Conservation (phyloP, 1,284 basidiomycete species). For the Golubevia pallescens region DNA sequence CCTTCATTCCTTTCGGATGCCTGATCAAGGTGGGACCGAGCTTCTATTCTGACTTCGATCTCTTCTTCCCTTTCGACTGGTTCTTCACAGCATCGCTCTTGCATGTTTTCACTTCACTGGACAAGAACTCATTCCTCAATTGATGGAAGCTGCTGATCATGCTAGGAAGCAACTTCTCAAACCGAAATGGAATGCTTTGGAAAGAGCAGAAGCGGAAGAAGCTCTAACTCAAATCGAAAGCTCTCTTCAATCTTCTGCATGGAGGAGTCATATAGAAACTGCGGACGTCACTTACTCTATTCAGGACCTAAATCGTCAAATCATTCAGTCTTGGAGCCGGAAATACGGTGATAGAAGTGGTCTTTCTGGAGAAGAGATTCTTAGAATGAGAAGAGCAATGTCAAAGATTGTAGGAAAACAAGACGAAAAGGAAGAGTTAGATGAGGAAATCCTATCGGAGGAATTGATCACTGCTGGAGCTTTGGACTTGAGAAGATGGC, state of each 20-base stretch:
- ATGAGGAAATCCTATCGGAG: conserved; percentile 13
- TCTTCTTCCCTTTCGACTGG: background rate
- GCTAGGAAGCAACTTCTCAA: conserved; percentile 6
- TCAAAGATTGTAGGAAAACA: conserved; percentile 2
- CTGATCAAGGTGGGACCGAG: background rate
- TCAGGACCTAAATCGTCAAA: background rate
- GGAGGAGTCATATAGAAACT: conserved; percentile 9
- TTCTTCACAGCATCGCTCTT: conserved; percentile 8
- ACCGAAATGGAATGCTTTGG: background rate
- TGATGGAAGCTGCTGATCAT: conserved; percentile 6
- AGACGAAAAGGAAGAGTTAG: background rate
- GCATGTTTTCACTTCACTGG: conserved; percentile 31
- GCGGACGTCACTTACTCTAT: conserved; percentile 15
- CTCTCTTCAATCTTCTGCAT: conserved; percentile 5
- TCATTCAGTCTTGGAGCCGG: conserved; percentile 13
- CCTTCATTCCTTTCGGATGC: too few species aligned
- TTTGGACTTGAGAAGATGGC: background rate
- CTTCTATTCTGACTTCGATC: background rate
- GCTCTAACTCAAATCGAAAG: conserved; percentile 13
- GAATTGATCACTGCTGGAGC: conserved; percentile 15
- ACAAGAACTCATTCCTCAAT: conserved; percentile 11
- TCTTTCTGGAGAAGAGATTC: conserved; percentile 13
- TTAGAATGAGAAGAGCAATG: conserved; percentile 4
- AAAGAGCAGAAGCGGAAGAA: conserved; percentile 3
- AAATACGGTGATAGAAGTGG: background rate